phyloP scores from a whole-genome alignment of 1,284 basidiomycete species.

The Stygiomarasmius scandens region DNA sequence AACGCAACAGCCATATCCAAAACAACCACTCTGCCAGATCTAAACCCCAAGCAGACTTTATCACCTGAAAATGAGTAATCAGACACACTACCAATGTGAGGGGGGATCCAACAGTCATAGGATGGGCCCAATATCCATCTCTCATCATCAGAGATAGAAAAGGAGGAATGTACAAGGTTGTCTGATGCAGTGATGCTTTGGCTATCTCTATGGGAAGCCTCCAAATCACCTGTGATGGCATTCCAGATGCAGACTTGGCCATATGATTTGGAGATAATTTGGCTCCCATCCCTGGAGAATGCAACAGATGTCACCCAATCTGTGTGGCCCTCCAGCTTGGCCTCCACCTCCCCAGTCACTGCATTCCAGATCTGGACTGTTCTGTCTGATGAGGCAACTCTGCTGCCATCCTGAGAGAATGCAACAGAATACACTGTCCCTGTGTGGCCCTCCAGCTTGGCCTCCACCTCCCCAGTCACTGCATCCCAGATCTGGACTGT shows the following conservation, averaged over 20 bases:
- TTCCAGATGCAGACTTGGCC: constrained; percentile 18
- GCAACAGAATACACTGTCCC: neutral
- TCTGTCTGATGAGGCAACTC: constrained; percentile 2
- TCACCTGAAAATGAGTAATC: no score
- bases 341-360: neutral
- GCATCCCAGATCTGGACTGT: constrained; percentile 26
- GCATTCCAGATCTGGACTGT: constrained; percentile 6
- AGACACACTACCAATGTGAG: no score
- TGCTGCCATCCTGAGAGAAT: constrained; percentile 3
- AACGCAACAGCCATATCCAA: no score
- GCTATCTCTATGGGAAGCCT: no score
- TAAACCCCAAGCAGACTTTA: no score
- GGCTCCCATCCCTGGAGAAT: constrained; percentile 17
- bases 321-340: constrained; percentile 10
- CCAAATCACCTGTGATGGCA: neutral
- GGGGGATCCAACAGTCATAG: no score
- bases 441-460: constrained; percentile 5
- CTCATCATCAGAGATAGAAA: no score
- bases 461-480: constrained; percentile 13
- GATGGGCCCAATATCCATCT: no score
- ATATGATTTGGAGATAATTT: constrained; percentile 19
- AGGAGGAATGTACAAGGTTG: no score
- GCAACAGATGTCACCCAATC: constrained; percentile 15
- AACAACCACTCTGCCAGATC: no score
- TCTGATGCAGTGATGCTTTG: no score